phyloP scores from a whole-genome alignment of 768 basidiomycete genomes.

The Tylopilus felleus region DNA sequence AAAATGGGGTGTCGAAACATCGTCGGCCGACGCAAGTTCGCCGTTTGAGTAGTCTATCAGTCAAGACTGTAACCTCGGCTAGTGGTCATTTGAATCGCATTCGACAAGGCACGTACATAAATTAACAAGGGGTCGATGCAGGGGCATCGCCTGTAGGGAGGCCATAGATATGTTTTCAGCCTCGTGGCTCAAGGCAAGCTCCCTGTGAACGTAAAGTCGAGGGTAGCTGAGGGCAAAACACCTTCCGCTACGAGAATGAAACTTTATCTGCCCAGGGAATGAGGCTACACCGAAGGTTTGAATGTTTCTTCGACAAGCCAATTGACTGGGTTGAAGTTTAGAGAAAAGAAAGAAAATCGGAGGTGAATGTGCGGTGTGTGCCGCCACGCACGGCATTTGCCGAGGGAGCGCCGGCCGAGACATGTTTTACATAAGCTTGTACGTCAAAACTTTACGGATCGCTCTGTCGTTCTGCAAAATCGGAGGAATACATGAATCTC shows the following conservation, averaged over 20 bases:
- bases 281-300: slow-evolving; percentile 25
- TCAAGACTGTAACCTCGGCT: neutral
- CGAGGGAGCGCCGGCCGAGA: too few relatives aligned
- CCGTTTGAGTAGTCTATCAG: neutral
- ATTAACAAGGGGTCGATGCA: neutral
- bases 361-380: neutral
- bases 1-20: neutral
- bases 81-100: neutral
- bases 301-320: slow-evolving; percentile 21
- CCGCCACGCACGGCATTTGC: neutral
- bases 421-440: too few relatives aligned
- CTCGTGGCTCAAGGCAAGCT: slow-evolving; percentile 1
- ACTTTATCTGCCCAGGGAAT: slow-evolving; percentile 32
- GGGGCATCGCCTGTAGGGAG: neutral
- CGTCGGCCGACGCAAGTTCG: neutral
- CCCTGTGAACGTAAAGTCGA: neutral
- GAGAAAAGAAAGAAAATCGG: neutral
- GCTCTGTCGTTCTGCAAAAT: too few relatives aligned
- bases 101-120: slow-evolving; percentile 10
- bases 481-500: too few relatives aligned
- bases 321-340: slow-evolving; percentile 25
- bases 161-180: slow-evolving; percentile 4
- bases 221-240: neutral
- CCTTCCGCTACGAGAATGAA: slow-evolving; percentile 10
- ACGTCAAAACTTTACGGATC: too few relatives aligned